These are phyloP conservation scores for Sodiomyces alkalinus DNA, from an alignment of 2,329 filamentous ascomycete genomes.

Conservation along the genomic window DNA sequence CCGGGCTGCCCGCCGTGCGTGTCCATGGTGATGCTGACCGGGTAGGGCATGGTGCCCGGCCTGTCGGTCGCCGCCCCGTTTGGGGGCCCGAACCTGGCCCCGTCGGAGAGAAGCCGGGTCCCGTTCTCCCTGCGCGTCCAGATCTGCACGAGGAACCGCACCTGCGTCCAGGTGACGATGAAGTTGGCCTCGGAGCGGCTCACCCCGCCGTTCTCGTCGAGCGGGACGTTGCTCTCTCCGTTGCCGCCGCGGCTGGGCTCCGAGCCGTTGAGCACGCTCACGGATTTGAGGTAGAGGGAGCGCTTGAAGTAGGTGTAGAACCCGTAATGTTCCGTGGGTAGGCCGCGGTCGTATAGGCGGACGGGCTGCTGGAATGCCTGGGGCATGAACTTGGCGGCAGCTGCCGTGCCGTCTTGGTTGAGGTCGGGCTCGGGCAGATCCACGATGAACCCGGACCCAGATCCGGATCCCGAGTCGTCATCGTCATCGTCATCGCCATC, in stretches of 20 bases:
- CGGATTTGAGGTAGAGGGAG: constrained; percentile 62
- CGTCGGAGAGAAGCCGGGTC: constrained; percentile 23
- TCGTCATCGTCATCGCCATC: background rate
- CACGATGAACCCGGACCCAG: constrained; percentile 1
- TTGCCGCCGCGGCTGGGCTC: constrained; percentile 2
- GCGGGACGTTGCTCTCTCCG: constrained; percentile 22
- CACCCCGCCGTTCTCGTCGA: constrained; percentile 40
- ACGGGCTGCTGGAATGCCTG: constrained; percentile 61
- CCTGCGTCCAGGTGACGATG: constrained; percentile 43
- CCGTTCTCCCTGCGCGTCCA: constrained; percentile 40
- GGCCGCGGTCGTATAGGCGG: constrained; percentile 69
- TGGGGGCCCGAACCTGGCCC: constrained; percentile 10
- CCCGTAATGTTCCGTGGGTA: constrained; percentile 73
- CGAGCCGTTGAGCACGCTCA: constrained; percentile 29
- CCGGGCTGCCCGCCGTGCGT: constrained; percentile 42
- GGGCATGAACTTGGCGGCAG: constrained; percentile 57
- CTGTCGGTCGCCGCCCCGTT: constrained; percentile 17
- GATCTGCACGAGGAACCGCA: constrained; percentile 48
- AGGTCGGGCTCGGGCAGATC: constrained; percentile 47
- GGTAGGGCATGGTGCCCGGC: constrained; percentile 49
- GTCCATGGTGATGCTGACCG: constrained; percentile 44
- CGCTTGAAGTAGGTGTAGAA: constrained; percentile 91
- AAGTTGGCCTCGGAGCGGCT: constrained; percentile 35
- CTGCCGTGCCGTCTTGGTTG: constrained; percentile 55
- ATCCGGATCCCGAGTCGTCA: too few relatives aligned